Percentiles rank a stretch among this genome's conserved stretches.
Evolutionary conservation across 805 yeast species (phyloP).

Genomic region (Wickerhamomyces subpelliculosus): DNA sequence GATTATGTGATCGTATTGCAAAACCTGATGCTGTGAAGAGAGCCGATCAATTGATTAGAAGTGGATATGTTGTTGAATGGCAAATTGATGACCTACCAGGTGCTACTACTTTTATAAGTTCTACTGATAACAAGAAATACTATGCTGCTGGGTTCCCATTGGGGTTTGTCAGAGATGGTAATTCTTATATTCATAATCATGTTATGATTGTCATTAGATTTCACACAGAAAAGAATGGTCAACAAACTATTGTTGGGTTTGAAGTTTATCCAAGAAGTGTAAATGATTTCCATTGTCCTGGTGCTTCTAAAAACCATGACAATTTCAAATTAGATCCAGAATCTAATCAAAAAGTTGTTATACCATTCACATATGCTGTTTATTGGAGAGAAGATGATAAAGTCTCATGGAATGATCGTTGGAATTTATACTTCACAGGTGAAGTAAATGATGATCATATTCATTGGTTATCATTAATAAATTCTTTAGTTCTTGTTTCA

Average conservation of each 20-base stretch:
- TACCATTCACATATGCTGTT: conserved; percentile 81
- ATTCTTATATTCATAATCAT: conserved; percentile 67
- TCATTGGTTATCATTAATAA: conserved; percentile 74
- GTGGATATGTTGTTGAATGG: conserved; percentile 82
- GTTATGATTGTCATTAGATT: conserved; percentile 74
- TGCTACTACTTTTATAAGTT: conserved; percentile 71
- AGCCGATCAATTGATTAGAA: conserved; percentile 55
- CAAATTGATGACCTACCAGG: conserved; percentile 78
- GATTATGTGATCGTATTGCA: conserved; percentile 63
- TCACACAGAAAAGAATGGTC: conserved; percentile 40
- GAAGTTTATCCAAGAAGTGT: conserved; percentile 87
- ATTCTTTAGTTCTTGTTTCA: conserved; percentile 59
- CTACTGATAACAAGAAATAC: conserved; percentile 53
- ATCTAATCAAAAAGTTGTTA: conserved; percentile 31
- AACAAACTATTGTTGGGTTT: conserved; percentile 72
- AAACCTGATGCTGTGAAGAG: conserved; percentile 41
- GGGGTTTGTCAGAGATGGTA: conserved; percentile 60
- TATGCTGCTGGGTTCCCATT: conserved; percentile 85
- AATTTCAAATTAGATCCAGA: conserved; percentile 47
- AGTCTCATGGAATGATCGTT: conserved; percentile 59
- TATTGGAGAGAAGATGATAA: conserved; percentile 80
- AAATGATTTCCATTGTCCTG: conserved; percentile 62
- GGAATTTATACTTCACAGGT: conserved; percentile 63
- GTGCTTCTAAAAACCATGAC: conserved; percentile 53
- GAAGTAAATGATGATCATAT: conserved; percentile 45